Base-by-base conservation (phyloP, 768 basidiomycete species). In the Tylopilus sp. region DNA sequence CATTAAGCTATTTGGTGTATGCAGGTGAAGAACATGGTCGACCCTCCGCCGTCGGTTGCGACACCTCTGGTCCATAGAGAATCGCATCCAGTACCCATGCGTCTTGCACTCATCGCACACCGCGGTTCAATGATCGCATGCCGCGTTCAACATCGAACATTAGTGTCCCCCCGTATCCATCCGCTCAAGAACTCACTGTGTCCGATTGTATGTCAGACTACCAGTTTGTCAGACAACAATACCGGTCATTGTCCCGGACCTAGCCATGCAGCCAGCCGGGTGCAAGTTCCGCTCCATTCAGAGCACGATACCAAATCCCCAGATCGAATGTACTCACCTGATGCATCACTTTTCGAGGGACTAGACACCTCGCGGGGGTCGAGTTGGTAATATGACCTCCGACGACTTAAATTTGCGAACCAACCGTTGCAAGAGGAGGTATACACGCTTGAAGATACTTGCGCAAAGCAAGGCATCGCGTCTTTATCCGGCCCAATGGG, bases 371-470 rank as follows among this genome's bases (percentile, higher is more conserved):
- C 71, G 13, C 73, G 85, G 5, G 84, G 80, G 11, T 85, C 86
- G 28, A 91, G 89, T 57, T 97, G 94, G 93, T 93, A 95, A 71
- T 95, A 92, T 59, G 91, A 93, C 71, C 74, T 95, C 43, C 86
- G 91, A 70, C 89, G 92, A 67, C 74, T 94, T 57, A 78, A 83
- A 62, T 83, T 84, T 60, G 75, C 78, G 46, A 92, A 91, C 61
- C 75, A 81, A 68, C 69, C 82, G 53, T 56, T 91, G 49, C 67
- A 67, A 46, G 85, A 86, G 41, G 86, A 91, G 60, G 54, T 83
- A 25, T 64, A 63, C 21, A 64, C 60, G 17, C 67, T 79, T 11
- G 78, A 78, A 40, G 62, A 53, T 25, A 54, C 44, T 8, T 25
- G 35, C 30, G 43, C 50, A 18, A 40, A 41, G 30, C 47, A n/a